These are phyloP conservation scores for Silene noctiflora DNA, from an alignment of 179 eudicot genomes.

Conservation along the genomic window DNA sequence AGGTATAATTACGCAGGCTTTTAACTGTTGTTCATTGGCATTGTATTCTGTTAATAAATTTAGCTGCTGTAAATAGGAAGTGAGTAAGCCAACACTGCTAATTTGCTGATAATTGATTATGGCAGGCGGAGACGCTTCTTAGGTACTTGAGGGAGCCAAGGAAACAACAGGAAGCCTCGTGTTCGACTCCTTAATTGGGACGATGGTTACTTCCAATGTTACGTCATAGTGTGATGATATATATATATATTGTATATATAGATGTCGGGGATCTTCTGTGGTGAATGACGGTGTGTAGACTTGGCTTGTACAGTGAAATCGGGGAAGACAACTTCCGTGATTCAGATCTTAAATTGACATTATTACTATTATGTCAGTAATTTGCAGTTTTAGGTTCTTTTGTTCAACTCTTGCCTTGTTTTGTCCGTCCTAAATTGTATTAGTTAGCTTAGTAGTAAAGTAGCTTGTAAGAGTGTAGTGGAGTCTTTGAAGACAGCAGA, in stretches of 20 bases:
- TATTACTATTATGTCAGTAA: constrained; percentile 12
- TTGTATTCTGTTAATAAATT: not conserved
- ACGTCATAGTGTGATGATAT: not conserved
- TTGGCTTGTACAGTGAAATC: constrained; percentile 36
- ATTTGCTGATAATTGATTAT: constrained; percentile 19
- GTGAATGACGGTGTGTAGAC: constrained; percentile 26
- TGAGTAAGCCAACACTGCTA: not conserved
- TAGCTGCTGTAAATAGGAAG: too few species aligned
- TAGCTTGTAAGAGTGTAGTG: constrained; percentile 15
- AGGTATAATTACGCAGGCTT: constrained; percentile 38
- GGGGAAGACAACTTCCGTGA: constrained; percentile 1
- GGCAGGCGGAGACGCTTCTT: constrained; percentile 83
- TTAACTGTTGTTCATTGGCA: too few species aligned
- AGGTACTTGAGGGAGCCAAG: constrained; percentile 74
- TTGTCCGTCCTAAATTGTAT: not conserved
- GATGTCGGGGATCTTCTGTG: constrained; percentile 16
- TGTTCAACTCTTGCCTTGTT: constrained; percentile 20
- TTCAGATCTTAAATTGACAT: constrained; percentile 32
- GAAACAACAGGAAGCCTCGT: constrained; percentile 56
- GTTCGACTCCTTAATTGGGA: constrained; percentile 44
- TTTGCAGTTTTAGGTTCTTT: constrained; percentile 25
- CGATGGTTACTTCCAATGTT: not conserved
- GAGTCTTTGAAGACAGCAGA: constrained; percentile 28
- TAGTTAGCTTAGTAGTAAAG: not conserved
- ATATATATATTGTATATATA: constrained; percentile 35